phyloP scores from a whole-genome alignment of 2,329 filamentous ascomycete species.

The Cercospora janseana region DNA sequence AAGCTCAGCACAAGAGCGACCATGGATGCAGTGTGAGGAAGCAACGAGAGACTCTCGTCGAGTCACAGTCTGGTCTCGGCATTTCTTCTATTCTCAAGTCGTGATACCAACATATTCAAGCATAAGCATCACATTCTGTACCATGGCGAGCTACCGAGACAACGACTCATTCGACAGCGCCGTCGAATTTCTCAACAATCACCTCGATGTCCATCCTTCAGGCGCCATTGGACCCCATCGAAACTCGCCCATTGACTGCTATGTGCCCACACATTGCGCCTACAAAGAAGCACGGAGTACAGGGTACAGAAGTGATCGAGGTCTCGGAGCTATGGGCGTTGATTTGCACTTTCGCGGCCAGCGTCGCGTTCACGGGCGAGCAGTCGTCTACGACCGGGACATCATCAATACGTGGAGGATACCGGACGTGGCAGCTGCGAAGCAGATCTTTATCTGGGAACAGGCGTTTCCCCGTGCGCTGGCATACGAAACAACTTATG shows the following conservation, averaged over 20 bases:
- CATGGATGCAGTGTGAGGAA: conserved; percentile 44
- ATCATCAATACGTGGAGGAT: conserved; percentile 30
- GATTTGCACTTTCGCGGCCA: background rate
- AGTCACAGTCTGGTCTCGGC: too few species aligned
- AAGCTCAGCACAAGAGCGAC: conserved; percentile 65
- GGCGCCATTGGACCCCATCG: conserved; percentile 24
- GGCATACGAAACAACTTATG: conserved; percentile 25
- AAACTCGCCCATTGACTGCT: conserved; percentile 25
- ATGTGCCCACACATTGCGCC: conserved; percentile 20
- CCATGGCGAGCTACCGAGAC: background rate
- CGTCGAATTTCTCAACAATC: conserved; percentile 4
- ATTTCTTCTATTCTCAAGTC: too few species aligned
- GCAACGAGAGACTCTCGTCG: background rate
- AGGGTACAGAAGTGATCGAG: too few species aligned
- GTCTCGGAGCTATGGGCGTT: too few species aligned
- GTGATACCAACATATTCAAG: too few species aligned
- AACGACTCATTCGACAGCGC: background rate
- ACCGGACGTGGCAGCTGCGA: conserved; percentile 20
- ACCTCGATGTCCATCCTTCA: conserved; percentile 7
- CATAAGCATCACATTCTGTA: background rate
- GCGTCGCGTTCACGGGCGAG: conserved; percentile 2
- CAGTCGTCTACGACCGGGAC: conserved; percentile 30
- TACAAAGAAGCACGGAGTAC: conserved; percentile 21
- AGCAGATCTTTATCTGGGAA: conserved; percentile 33
- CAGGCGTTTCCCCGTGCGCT: conserved; percentile 30